Conservation (phyloP, 306 rosid species). For the Cicer yamashitae region DNA sequence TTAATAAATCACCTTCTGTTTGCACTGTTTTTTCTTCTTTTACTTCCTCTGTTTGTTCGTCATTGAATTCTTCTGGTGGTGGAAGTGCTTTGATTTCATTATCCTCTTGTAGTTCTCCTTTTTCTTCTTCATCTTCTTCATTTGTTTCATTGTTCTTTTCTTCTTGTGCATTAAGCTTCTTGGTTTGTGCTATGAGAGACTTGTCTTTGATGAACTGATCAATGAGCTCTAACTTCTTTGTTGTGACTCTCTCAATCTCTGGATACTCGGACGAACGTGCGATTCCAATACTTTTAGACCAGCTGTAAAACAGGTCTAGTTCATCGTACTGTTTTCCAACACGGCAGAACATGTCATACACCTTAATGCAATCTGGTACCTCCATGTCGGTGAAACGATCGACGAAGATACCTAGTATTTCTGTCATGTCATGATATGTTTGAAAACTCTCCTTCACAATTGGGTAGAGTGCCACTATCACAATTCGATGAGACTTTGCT, state of each 20-base stretch:
- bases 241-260: conserved; percentile 73
- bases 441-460: conserved; percentile 80
- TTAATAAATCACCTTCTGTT: conserved; percentile 65
- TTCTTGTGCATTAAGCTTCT: conserved; percentile 23
- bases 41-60: conserved; percentile 41
- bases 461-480: conserved; percentile 76
- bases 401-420: conserved; percentile 60
- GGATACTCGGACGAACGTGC: conserved; percentile 87
- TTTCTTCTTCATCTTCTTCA: conserved; percentile 21
- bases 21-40: conserved; percentile 35
- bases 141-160: not conserved
- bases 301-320: conserved; percentile 67
- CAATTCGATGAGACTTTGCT: conserved; percentile 74
- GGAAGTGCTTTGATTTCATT: conserved; percentile 77
- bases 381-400: conserved; percentile 72
- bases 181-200: conserved; percentile 50
- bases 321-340: conserved; percentile 85
- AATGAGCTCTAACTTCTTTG: conserved; percentile 71
- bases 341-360: conserved; percentile 76
- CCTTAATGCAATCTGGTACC: conserved; percentile 59
- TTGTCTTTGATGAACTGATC: conserved; percentile 76
- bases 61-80: conserved; percentile 56
- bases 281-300: conserved; percentile 71
- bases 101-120: conserved; percentile 42
- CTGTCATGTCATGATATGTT: conserved; percentile 66